Evolutionary conservation across 495 filamentous ascomycete genomes (phyloP).

Genomic region (Venustampulla echinocandica): DNA sequence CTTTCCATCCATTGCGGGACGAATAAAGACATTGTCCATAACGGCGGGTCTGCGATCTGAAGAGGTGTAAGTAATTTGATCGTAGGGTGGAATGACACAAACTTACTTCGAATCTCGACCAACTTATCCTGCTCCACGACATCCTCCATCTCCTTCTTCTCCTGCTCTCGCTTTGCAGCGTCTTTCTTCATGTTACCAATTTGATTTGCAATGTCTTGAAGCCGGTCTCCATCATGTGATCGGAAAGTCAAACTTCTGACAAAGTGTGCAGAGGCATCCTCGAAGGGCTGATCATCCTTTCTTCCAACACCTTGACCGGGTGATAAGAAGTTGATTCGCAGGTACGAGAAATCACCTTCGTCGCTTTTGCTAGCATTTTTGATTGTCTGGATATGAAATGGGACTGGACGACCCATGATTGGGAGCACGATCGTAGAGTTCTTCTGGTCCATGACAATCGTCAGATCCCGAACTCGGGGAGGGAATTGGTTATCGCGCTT

Average conservation of each 20-base stretch:
- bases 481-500: constrained; percentile 97
- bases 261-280: constrained; percentile 92
- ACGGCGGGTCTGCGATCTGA: constrained; percentile 77
- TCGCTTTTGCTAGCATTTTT: constrained; percentile 95
- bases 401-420: constrained; percentile 95
- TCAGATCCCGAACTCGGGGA: constrained; percentile 67
- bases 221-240: constrained; percentile 76
- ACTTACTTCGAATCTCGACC: constrained; percentile 76
- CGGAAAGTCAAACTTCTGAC: constrained; percentile 90
- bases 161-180: constrained; percentile 81
- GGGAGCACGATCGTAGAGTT: constrained; percentile 85
- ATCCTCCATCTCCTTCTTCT: constrained; percentile 99
- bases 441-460: constrained; percentile 83
- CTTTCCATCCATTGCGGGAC: constrained; percentile 90
- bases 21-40: constrained; percentile 86
- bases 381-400: constrained; percentile 98
- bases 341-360: constrained; percentile 86
- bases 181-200: constrained; percentile 93
- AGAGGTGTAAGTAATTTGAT: constrained; percentile 26
- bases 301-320: constrained; percentile 95
- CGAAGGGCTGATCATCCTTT: constrained; percentile 98
- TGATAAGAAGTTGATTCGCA: constrained; percentile 94
- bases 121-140: constrained; percentile 99
- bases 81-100: neutral
- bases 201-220: constrained; percentile 78